phyloP scores from a whole-genome alignment of 106 monocot genomes.

The Dioscorea dumetorum region DNA sequence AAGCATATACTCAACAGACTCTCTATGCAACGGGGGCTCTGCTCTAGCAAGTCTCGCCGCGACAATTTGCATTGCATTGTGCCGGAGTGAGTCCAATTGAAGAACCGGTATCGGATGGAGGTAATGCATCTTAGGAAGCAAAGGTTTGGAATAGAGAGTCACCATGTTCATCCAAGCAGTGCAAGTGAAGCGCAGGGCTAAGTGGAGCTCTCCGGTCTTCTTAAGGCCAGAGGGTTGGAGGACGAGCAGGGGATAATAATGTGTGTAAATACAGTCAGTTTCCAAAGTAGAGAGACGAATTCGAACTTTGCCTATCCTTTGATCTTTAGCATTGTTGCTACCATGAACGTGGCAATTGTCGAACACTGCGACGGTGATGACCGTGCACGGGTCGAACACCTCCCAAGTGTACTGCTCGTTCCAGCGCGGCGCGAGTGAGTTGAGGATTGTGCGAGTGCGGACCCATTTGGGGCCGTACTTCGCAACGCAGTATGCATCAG shows the following conservation, averaged over 20 bases:
- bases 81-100: neutral
- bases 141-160: neutral
- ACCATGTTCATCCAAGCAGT: slow-evolving; percentile 4
- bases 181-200: slow-evolving; percentile 6
- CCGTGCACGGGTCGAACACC: slow-evolving; percentile 7
- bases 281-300: slow-evolving; percentile 8
- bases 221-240: slow-evolving; percentile 7
- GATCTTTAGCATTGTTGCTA: neutral
- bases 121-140: slow-evolving; percentile 16
- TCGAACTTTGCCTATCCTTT: slow-evolving; percentile 2
- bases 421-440: slow-evolving; percentile 6
- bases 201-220: slow-evolving; percentile 12
- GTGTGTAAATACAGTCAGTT: slow-evolving; percentile 5
- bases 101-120: slow-evolving; percentile 2
- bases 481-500: slow-evolving; percentile 9
- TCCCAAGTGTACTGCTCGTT: slow-evolving; percentile 14
- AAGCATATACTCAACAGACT: slow-evolving; percentile 10
- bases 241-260: slow-evolving; percentile 8
- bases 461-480: slow-evolving; percentile 18
- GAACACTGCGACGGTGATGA: slow-evolving; percentile 13
- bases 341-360: slow-evolving; percentile 9
- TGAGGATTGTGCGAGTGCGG: slow-evolving; percentile 9
- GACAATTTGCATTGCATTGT: slow-evolving; percentile 11
- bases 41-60: neutral
- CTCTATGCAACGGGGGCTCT: slow-evolving; percentile 2